These are phyloP conservation scores for Penicillium malachiteum DNA, from an alignment of 495 filamentous ascomycete species.

Conservation along the genomic window DNA sequence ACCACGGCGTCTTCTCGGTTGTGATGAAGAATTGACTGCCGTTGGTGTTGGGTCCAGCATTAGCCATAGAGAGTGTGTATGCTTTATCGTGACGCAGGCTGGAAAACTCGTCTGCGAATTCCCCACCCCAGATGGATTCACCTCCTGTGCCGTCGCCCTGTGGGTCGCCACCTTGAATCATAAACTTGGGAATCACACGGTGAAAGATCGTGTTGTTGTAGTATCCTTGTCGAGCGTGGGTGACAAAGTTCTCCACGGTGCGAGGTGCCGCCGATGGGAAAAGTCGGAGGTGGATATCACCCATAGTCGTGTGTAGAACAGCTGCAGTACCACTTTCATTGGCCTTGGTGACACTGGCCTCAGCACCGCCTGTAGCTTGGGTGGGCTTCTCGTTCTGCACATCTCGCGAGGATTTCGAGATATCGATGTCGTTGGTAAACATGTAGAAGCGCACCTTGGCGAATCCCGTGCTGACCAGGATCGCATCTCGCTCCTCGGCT, in stretches of 20 bases:
- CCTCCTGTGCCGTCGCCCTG: conserved; percentile 93
- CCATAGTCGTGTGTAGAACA: conserved; percentile 87
- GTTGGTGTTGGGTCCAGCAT: conserved; percentile 82
- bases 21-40: conserved; percentile 97
- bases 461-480: conserved; percentile 78
- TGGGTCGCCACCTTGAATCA: conserved; percentile 93
- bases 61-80: conserved; percentile 96
- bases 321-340: conserved; percentile 74
- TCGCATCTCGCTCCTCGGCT: conserved; percentile 87
- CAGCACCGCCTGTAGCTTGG: conserved; percentile 30
- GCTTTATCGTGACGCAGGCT: conserved; percentile 90
- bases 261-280: conserved; percentile 92
- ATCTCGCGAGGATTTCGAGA: conserved; percentile 83
- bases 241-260: conserved; percentile 98
- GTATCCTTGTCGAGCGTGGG: conserved; percentile 82
- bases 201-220: conserved; percentile 99
- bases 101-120: conserved; percentile 95
- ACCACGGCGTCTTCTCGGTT: conserved; percentile 93
- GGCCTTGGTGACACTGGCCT: conserved; percentile 54
- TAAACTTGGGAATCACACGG: conserved; percentile 95
- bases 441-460: conserved; percentile 96
- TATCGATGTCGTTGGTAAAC: conserved; percentile 86
- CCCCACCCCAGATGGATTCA: conserved; percentile 93
- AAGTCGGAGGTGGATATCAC: conserved; percentile 91
- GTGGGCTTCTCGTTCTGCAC: conserved; percentile 92